Conservation (phyloP, 2,329 filamentous ascomycete genomes). For the Talaromyces sp. region DNA sequence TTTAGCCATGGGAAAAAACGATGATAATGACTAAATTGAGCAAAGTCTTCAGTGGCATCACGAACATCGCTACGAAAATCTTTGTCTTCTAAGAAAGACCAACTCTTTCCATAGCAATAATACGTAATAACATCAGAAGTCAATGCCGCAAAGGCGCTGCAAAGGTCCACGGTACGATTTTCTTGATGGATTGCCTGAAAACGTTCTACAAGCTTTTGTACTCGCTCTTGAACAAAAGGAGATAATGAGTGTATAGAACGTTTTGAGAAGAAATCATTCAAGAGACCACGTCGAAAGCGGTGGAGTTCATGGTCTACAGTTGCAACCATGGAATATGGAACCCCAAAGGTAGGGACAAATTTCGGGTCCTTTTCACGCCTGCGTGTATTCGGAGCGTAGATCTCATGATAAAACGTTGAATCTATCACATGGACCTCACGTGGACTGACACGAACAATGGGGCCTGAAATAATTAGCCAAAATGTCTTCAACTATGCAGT, state of each 20-base stretch:
- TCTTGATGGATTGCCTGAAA: slow-evolving; percentile 18
- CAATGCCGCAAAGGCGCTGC: slow-evolving; percentile 23
- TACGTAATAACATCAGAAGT: slow-evolving; percentile 34
- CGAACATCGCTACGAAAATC: slow-evolving; percentile 21
- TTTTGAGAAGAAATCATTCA: slow-evolving; percentile 24
- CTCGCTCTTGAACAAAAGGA: slow-evolving; percentile 32
- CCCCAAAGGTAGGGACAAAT: slow-evolving; percentile 13
- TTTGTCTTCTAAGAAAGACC: slow-evolving; percentile 25
- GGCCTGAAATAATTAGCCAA: slow-evolving; percentile 17
- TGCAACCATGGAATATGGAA: slow-evolving; percentile 15
- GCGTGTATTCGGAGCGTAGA: slow-evolving; percentile 24
- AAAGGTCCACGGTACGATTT: slow-evolving; percentile 16
- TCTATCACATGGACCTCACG: slow-evolving; percentile 31
- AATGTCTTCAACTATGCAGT: neutral
- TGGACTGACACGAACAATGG: slow-evolving; percentile 30
- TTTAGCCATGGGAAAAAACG: neutral
- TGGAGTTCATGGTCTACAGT: slow-evolving; percentile 19
- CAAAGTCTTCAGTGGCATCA: slow-evolving; percentile 17
- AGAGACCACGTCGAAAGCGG: slow-evolving; percentile 17
- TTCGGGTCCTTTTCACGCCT: slow-evolving; percentile 23
- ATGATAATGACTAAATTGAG: neutral
- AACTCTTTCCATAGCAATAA: slow-evolving; percentile 33
- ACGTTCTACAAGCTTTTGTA: slow-evolving; percentile 17
- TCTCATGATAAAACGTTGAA: slow-evolving; percentile 26
- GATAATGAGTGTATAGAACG: slow-evolving; percentile 32